Base-by-base conservation (phyloP, 768 basidiomycete genomes). In the Hygrophorus pudorinus region DNA sequence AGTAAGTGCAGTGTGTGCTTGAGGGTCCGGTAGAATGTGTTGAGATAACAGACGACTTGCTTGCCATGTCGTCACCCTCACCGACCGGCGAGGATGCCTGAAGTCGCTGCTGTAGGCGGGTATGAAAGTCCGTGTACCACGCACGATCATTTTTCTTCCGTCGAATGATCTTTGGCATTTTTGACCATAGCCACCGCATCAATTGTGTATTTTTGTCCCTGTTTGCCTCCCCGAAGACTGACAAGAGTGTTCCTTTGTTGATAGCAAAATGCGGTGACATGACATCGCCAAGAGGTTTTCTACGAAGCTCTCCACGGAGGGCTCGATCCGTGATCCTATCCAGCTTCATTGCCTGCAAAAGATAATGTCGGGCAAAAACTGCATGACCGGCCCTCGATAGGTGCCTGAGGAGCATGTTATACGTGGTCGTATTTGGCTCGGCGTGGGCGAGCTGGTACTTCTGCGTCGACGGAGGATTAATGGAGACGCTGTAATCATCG, bases 381-480 rank as follows among this genome's bases (percentile, higher is more conserved):
- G 65, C 56, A 53, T 84, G 67, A 12, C 68, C 61, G 9, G 64
- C 61, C 41, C 54, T 61, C 39, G 74, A 71, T 13, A 84, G 44
- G 54, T 83, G 67, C 50, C 76, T 74, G 8, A 88, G 62, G 41
- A 88, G 68, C 44, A 73, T 65, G 45, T 66, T 66, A 60, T 78
- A 85, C 11, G 81, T 79, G 1, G 76, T 79, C 14, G 81, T 76
- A 52, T 85, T 86, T 20, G 83, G 80, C 8, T 49, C 40, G 6
- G 78, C 78, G 48, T 54, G 55, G 20, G 67, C 66, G 16, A 67
- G 61, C 3, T 68, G 67, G 34, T 69, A 64, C 6, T 55, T 54
- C 27, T 62, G 58, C 5, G 65, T 45, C 0, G 57, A 34, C 4
- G 61, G 47, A 1, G 62, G 47, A 52, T 62, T 49, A 37, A 72